Base-by-base conservation (phyloP, 2,329 filamentous ascomycete genomes). In the Domatiomyces globalis region DNA sequence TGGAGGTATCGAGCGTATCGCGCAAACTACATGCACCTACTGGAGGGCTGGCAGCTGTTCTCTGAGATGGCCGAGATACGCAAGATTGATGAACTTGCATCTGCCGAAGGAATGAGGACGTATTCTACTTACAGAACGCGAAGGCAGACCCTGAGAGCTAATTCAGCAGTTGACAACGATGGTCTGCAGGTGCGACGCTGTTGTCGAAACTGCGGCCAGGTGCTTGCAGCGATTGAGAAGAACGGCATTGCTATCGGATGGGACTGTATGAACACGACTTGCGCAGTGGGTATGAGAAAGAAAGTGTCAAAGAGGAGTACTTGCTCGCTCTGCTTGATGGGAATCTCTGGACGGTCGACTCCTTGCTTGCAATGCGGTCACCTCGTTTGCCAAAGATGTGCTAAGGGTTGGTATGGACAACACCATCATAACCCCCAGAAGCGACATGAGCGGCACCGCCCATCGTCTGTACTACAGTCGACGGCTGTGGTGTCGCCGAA, bases 21-120 rank as follows among this genome's bases (percentile, higher is more conserved):
- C 43, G 65, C 69, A 48, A 68, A 73, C 45, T 83, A 83, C 63
- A 77, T 79, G 2, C 67, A 79, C 46, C 67, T 79, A 51, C 69
- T 83, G 4, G 73, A 73, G n/a, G 71, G 74, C 7, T 82, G 79
- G 79, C 72, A 72, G 10, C 58, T 83, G 9, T 66, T 72, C 10
- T 69, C 76, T 19, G 68, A 76, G 56, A 71, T 73, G 48, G 73
- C 74, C 12, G 79, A 83, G 62, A 67, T 83, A 1, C 67, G 80
- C 22, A 80, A 80, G 57, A 75, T 77, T 52, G 73, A 75, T 48
- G 69, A 70, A 10, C 45, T 54, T 7, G 29, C 46, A 17, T 18
- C 48, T 8, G 49, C 51, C 7, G 4, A 25, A 22, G 19, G 10
- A 15, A n/a, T n/a, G 19, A 45, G 19, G 5, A 3, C 43, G 22